Percentiles rank a stretch among this genome's conserved stretches.
Evolutionary conservation across 805 yeast genomes (phyloP).

Genomic region (Zygosaccharomyces lentus): DNA sequence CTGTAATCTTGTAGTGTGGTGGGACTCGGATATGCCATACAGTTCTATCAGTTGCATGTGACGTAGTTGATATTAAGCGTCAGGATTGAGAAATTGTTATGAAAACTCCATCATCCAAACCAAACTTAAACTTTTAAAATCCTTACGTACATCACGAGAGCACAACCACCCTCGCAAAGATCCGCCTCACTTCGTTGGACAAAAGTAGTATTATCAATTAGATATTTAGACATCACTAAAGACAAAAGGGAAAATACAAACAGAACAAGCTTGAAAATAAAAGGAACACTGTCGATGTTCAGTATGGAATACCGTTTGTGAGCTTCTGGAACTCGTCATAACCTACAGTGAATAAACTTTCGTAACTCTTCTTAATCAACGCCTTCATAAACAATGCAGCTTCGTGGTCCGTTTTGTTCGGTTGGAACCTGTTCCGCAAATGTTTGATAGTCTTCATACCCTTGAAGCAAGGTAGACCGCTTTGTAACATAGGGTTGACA

Average conservation of each 20-base stretch:
- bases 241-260: neutral
- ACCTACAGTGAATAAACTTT: conserved; percentile 85
- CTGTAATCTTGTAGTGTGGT: too few relatives aligned
- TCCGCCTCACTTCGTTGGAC: too few relatives aligned
- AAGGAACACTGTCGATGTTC: neutral
- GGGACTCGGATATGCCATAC: too few relatives aligned
- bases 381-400: conserved; percentile 76
- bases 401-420: conserved; percentile 74
- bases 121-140: too few relatives aligned
- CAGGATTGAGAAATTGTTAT: too few relatives aligned
- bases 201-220: too few relatives aligned
- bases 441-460: conserved; percentile 74
- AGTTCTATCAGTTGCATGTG: too few relatives aligned
- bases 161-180: too few relatives aligned
- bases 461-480: conserved; percentile 95
- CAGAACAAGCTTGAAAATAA: neutral
- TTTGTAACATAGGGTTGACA: conserved; percentile 88
- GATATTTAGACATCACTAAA: too few relatives aligned
- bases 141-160: too few relatives aligned
- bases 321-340: conserved; percentile 96
- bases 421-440: conserved; percentile 72
- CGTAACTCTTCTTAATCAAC: conserved; percentile 75
- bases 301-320: conserved; percentile 96
- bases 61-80: too few relatives aligned
- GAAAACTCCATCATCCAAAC: too few relatives aligned